Base-by-base conservation (phyloP, 2,329 filamentous ascomycete species). In the Aspergillus latus region DNA sequence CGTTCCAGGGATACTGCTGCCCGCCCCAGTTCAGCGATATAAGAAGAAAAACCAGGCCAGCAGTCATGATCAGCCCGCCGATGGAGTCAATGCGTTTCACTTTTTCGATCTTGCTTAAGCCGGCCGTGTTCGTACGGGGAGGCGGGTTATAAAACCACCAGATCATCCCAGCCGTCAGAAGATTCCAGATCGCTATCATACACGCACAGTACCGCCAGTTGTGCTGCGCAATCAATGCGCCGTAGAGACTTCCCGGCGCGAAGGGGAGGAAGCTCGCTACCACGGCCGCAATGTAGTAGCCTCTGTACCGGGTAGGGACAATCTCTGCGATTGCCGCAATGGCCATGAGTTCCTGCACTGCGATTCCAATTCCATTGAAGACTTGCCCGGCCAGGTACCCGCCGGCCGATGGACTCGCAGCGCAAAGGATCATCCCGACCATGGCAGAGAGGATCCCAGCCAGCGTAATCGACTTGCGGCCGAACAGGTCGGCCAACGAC, bases 211-310 rank as follows among this genome's bases (percentile, higher is more conserved):
- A 54, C 15, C 52, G 44, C 52, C 52, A 54, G 36, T 30, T 49
- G 28, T 26, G n/a, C 30, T 43, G 28, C 16, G 52, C 44, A 1
- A 54, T 29, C 6, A 54, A 28, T 26, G 39, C 43, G 11, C 52
- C 52, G 15, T 54, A 54, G 2, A 54, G 44, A n/a, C 44, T 49
- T 2, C 34, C 52, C 29, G 52, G 52, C 2, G 52, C 39, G 28
- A 54, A 54, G 21, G 52, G 52, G 11, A 54, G n/a, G 44, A 54
- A 54, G 15, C 52, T 54, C 11, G 52, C 39, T 3, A 54, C 52
- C 16, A 54, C n/a, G 21, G 49, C 9, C 3, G 52, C 52, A 4
- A 40, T 34, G 36, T 54, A 49, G 28, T 54, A 54, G 6, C 52
- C 52, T 15, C 52, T 26, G 15, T 26, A 36, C 29, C 43, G n/a